Conservation (phyloP, 1,139 yeast genomes). For the Torulaspora pretoriensis region DNA sequence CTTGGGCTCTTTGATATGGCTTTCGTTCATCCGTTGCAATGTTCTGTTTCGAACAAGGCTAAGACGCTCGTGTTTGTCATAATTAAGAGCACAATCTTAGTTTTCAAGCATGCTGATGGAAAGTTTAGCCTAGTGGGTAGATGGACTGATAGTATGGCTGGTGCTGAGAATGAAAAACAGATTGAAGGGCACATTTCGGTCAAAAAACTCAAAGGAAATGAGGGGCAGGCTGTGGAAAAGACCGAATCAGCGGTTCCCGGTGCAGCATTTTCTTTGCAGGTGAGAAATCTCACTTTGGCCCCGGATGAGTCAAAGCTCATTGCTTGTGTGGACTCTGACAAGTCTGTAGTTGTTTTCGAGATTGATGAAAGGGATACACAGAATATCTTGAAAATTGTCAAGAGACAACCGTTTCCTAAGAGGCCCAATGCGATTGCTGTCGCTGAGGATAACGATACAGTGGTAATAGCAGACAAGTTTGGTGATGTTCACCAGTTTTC, state of each 20-base stretch:
- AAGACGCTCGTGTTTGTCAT: constrained; percentile 52
- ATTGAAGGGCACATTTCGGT: constrained; percentile 24
- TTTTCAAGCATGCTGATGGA: constrained; percentile 41
- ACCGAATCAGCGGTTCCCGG: constrained; percentile 3
- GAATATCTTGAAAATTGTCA: constrained; percentile 47
- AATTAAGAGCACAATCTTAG: constrained; percentile 54
- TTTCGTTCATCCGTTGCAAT: constrained; percentile 73
- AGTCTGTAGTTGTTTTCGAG: constrained; percentile 64
- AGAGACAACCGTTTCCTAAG: constrained; percentile 79
- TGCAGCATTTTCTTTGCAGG: constrained; percentile 22
- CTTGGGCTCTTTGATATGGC: constrained; percentile 8
- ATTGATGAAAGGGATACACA: constrained; percentile 39
- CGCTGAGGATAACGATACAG: constrained; percentile 45
- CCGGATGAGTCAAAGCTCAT: constrained; percentile 53
- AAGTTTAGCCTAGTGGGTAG: constrained; percentile 40
- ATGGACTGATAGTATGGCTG: constrained; percentile 58
- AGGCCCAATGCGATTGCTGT: constrained; percentile 82
- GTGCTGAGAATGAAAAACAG: constrained; percentile 40
- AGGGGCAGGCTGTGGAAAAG: constrained; percentile 18
- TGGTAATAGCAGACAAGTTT: constrained; percentile 89
- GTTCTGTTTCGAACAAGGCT: constrained; percentile 42
- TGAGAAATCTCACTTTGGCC: constrained; percentile 57
- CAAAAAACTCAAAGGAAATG: constrained; percentile 40
- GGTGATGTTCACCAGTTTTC: constrained; percentile 82
- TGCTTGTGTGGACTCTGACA: constrained; percentile 78